Conservation (phyloP, 2,329 filamentous ascomycete genomes). For the Dothideomycetes sp. region DNA sequence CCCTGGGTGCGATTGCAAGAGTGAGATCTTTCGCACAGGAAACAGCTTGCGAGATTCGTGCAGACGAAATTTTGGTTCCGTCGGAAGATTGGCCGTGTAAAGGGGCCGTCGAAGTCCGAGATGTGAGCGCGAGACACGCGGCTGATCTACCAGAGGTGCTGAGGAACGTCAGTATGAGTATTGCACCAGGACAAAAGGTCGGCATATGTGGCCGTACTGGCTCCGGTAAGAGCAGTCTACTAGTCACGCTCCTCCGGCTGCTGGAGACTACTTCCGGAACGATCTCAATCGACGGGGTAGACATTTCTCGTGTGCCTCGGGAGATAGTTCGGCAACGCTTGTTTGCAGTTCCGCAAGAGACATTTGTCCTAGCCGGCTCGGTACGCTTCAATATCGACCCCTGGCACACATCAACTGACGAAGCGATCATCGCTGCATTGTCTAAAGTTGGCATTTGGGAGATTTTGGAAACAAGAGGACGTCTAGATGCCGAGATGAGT, state of each 20-base stretch:
- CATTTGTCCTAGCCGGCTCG: conserved; percentile 36
- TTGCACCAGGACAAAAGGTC: neutral
- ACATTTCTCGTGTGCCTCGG: conserved; percentile 32
- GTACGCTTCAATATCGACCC: conserved; percentile 42
- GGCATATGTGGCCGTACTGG: conserved; percentile 1
- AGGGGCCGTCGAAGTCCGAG: neutral
- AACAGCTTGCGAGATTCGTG: neutral
- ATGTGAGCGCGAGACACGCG: neutral
- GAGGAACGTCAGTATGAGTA: neutral
- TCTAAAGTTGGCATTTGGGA: conserved; percentile 31
- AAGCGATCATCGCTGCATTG: conserved; percentile 31
- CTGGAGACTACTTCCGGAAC: conserved; percentile 31
- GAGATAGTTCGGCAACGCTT: conserved; percentile 32
- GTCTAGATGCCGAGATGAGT: conserved; percentile 25
- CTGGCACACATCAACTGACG: conserved; percentile 20
- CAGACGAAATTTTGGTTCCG: neutral
- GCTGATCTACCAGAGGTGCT: neutral
- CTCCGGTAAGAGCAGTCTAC: conserved; percentile 41
- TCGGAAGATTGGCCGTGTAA: neutral
- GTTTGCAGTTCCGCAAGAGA: conserved; percentile 39
- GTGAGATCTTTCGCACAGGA: neutral
- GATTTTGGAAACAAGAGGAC: conserved; percentile 17
- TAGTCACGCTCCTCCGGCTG: conserved; percentile 38
- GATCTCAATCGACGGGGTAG: conserved; percentile 37
- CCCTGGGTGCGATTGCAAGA: neutral